Base-by-base conservation (phyloP, 2,329 filamentous ascomycete genomes). In the Alternaria postmessia region DNA sequence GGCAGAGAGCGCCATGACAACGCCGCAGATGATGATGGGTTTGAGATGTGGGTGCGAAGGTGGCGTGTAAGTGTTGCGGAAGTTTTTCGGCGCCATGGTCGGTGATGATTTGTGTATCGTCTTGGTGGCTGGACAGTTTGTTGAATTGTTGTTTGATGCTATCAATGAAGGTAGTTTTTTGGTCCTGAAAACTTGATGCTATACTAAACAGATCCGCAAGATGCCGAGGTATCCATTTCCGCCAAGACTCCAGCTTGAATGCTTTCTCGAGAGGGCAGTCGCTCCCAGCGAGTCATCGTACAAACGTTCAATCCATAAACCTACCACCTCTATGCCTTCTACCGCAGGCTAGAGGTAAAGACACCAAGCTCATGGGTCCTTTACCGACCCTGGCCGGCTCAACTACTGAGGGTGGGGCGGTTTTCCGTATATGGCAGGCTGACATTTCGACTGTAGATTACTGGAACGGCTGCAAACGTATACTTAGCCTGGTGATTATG, bases 391-490 rank as follows among this genome's bases (percentile, higher is more conserved):
- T 59, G 26, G 28, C 32, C 42, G 20, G 22, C 36, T 18, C 24
- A 36, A 24, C 38, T 1, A 20, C 42, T 28, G 18, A 48, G 39
- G 36, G 38, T 39, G 48, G 52, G 54, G 51, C 49, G 63, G 69
- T 66, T 51, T 75, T 59, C 73, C 68, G 16, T 28, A 68, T 71
- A 16, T 41, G 71, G 73, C 52, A 75, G 52, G 46, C 42, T 48
- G 16, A 38, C 22, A 36, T 36, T 24, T 32, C 39, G 34, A 51
- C 63, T 63, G 57, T 76, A 56, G 73, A 76, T 70, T 61, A 59
- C 73, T 76, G 72, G 71, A 75, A 74, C 71, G 56, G 58, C 71
- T 74, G 71, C 71, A 70, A 74, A 74, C 73, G 39, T 65, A 58
- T 63, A 61, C 54, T 61, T 69, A 71, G 58, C 64, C 56, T 60